phyloP scores from a whole-genome alignment of 78 protist species.

The Dictyostelium capitatum region DNA sequence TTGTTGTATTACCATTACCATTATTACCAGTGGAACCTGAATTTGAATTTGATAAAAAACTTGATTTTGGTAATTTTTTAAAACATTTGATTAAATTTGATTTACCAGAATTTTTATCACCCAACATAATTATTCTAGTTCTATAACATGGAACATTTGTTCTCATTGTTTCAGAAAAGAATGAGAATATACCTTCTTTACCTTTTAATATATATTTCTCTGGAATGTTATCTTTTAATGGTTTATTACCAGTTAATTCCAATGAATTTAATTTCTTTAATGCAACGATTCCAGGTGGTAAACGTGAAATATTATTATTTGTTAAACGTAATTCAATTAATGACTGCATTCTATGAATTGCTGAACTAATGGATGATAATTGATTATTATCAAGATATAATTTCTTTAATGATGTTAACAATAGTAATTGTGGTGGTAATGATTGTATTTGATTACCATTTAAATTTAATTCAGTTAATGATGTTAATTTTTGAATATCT shows the following conservation, averaged over 20 bases:
- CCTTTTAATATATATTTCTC: conserved; percentile 52
- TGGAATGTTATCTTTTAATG: conserved; percentile 54
- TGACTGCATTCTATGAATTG: conserved; percentile 74
- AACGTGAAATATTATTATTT: conserved; percentile 56
- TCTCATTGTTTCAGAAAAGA: conserved; percentile 66
- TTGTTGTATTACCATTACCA: not conserved
- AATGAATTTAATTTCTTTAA: conserved; percentile 46
- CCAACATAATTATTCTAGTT: conserved; percentile 50
- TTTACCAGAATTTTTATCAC: conserved; percentile 59
- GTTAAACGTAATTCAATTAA: conserved; percentile 54
- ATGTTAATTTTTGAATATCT: conserved; percentile 36
- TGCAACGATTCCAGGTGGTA: conserved; percentile 78
- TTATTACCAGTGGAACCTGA: not conserved
- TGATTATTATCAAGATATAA: conserved; percentile 68
- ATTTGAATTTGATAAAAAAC: not conserved
- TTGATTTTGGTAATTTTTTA: conserved; percentile 34
- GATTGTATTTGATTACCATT: conserved; percentile 45
- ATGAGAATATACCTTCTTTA: conserved; percentile 63
- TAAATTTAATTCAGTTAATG: conserved; percentile 40
- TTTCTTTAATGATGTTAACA: conserved; percentile 49
- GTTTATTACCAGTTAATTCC: conserved; percentile 56
- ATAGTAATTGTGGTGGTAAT: conserved; percentile 41
- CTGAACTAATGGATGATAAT: conserved; percentile 50
- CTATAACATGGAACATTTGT: conserved; percentile 70
- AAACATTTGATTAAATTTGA: conserved; percentile 69